Evolutionary conservation across 371 early-diverging fungal genomes (phyloP).

Genomic region (Mucor circinelloides): DNA sequence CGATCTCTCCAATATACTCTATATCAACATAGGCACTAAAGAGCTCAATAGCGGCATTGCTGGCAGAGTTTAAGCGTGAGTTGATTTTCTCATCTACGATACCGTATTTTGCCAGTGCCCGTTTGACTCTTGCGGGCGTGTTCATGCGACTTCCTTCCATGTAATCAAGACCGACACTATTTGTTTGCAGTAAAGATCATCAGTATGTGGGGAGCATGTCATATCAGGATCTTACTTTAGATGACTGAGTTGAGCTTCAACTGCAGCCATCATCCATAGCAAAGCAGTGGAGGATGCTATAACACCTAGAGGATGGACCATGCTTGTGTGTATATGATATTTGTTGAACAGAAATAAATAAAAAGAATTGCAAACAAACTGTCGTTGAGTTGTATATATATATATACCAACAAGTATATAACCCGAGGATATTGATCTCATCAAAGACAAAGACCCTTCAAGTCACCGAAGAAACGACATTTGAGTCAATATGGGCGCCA

Average conservation of each 20-base stretch:
- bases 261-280: not conserved
- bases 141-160: constrained; percentile 27
- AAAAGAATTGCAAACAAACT: not conserved
- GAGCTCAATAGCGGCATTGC: constrained; percentile 28
- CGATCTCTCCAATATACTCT: constrained; percentile 55
- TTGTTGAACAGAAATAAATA: not conserved
- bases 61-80: constrained; percentile 12
- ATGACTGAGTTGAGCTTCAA: constrained; percentile 1
- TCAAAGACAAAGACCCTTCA: not conserved
- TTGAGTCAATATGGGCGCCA: not conserved
- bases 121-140: constrained; percentile 32
- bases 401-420: not conserved
- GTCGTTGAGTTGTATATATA: not conserved
- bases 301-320: not conserved
- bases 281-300: not conserved
- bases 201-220: not conserved
- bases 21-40: constrained; percentile 39
- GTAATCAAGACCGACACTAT: constrained; percentile 29
- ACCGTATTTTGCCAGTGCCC: constrained; percentile 35
- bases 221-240: constrained; percentile 6
- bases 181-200: not conserved
- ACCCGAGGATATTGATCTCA: not conserved
- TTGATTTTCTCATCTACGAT: constrained; percentile 19
- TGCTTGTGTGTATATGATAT: not conserved
- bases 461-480: not conserved